These are phyloP conservation scores for Paecilomyces niveus DNA, from an alignment of 2,329 filamentous ascomycete genomes.

Conservation along the genomic window DNA sequence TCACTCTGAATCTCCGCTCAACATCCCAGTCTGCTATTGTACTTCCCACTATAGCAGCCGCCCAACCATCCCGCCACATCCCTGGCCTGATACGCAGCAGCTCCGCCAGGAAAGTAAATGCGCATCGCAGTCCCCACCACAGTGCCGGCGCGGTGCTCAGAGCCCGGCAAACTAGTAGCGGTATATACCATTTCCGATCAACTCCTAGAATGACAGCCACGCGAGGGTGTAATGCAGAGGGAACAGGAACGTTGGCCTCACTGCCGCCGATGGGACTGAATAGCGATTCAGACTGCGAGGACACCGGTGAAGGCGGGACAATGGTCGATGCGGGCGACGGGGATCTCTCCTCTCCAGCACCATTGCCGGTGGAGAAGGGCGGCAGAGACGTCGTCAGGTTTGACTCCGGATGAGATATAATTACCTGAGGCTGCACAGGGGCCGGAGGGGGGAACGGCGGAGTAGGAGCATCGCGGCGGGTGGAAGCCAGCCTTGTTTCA, in stretches of 20 bases:
- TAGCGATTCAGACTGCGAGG: constrained; percentile 13
- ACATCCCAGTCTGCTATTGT: constrained; percentile 37
- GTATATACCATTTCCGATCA: constrained; percentile 63
- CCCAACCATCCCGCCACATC: constrained; percentile 35
- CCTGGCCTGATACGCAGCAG: constrained; percentile 46
- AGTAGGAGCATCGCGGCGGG: constrained; percentile 31
- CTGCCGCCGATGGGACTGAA: constrained; percentile 20
- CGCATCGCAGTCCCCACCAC: constrained; percentile 64
- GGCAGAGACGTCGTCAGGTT: constrained; percentile 2
- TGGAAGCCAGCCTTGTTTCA: constrained; percentile 33
- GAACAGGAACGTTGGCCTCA: constrained; percentile 18
- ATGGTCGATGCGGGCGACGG: constrained; percentile 16
- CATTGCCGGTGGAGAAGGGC: constrained; percentile 7
- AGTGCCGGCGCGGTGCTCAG: constrained; percentile 63
- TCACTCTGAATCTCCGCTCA: constrained; percentile 49
- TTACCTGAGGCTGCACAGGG: constrained; percentile 18
- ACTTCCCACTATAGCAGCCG: constrained; percentile 30
- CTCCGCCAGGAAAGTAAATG: constrained; percentile 60
- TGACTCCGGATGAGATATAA: constrained; percentile 9
- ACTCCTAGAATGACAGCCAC: constrained; percentile 73
- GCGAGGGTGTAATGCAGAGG: constrained; percentile 58
- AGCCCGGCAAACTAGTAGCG: constrained; percentile 65
- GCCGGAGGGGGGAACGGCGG: constrained; percentile 23
- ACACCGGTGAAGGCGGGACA: constrained; percentile 22
- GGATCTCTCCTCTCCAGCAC: constrained; percentile 21